Percentiles rank a stretch among this genome's conserved stretches.
These are phyloP conservation scores for Pseudogymnoascus sp. DNA, from an alignment of 2,329 filamentous ascomycete genomes.

Conservation along the genomic window DNA sequence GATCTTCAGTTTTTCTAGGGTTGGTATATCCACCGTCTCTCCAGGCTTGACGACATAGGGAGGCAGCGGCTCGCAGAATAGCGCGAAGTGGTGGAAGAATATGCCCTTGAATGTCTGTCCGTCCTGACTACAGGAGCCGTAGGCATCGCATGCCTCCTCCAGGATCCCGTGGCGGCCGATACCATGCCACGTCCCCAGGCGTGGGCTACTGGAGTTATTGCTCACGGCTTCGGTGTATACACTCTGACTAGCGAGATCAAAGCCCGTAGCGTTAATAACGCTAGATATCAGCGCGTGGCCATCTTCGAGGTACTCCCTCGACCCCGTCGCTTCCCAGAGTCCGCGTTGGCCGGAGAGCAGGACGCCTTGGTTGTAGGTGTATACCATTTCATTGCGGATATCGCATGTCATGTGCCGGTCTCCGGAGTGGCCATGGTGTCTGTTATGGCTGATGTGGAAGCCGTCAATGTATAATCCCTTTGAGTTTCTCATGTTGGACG, in stretches of 20 bases:
- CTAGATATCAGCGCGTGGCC: slow-evolving; percentile 68
- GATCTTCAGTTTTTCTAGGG: slow-evolving; percentile 14
- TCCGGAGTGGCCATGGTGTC: slow-evolving; percentile 14
- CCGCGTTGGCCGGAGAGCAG: slow-evolving; percentile 72
- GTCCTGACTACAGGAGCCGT: slow-evolving; percentile 69
- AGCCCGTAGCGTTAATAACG: slow-evolving; percentile 73
- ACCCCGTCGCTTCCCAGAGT: slow-evolving; percentile 70
- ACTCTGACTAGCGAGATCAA: slow-evolving; percentile 39
- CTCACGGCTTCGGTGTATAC: slow-evolving; percentile 28
- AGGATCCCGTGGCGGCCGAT: slow-evolving; percentile 75
- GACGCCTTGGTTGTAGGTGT: slow-evolving; percentile 94
- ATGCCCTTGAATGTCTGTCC: slow-evolving; percentile 90
- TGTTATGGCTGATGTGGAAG: slow-evolving; percentile 68
- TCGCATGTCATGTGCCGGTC: slow-evolving; percentile 58
- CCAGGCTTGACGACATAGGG: slow-evolving; percentile 19
- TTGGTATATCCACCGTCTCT: slow-evolving; percentile 21
- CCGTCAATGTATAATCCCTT: slow-evolving; percentile 76
- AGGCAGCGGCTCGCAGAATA: slow-evolving; percentile 64
- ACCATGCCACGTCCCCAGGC: slow-evolving; percentile 50
- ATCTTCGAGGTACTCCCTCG: slow-evolving; percentile 60
- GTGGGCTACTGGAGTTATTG: not conserved
- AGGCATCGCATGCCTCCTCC: slow-evolving; percentile 74
- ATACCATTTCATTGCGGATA: slow-evolving; percentile 76
- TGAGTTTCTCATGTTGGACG: slow-evolving; percentile 70
- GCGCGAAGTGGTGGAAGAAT: slow-evolving; percentile 79